Conservation (phyloP, 345 rosid species). For the Acer negundo region DNA sequence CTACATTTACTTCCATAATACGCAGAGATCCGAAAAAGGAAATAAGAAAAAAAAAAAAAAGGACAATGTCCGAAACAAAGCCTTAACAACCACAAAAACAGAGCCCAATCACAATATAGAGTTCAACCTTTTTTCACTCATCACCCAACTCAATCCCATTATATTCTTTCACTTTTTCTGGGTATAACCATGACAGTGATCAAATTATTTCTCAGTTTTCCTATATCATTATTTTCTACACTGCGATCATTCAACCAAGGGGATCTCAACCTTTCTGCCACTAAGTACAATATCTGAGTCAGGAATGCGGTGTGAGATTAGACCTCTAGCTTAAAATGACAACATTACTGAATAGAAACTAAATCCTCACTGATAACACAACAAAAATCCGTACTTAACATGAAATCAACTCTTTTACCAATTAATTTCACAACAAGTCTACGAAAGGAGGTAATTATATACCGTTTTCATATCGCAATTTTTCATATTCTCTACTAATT, state of each 20-base stretch:
- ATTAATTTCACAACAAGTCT: too few species aligned
- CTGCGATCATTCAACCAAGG: too few species aligned
- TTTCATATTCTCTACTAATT: background rate
- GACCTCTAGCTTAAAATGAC: conserved; percentile 2
- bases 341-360: background rate
- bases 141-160: background rate
- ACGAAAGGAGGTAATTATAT: background rate
- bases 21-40: background rate
- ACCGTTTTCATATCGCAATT: background rate
- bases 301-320: background rate
- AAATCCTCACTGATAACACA: background rate
- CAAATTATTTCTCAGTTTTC: background rate
- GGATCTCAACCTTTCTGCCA: too few species aligned
- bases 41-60: too few species aligned
- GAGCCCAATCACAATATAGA: background rate
- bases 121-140: background rate
- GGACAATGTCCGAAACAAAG: background rate
- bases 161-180: background rate
- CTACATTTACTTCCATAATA: background rate
- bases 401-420: background rate
- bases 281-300: background rate
- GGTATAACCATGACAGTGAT: background rate
- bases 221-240: background rate
- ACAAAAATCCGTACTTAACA: background rate
- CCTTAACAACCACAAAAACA: background rate